Conservation (phyloP, 768 basidiomycete species). For the Suillus plorans region DNA sequence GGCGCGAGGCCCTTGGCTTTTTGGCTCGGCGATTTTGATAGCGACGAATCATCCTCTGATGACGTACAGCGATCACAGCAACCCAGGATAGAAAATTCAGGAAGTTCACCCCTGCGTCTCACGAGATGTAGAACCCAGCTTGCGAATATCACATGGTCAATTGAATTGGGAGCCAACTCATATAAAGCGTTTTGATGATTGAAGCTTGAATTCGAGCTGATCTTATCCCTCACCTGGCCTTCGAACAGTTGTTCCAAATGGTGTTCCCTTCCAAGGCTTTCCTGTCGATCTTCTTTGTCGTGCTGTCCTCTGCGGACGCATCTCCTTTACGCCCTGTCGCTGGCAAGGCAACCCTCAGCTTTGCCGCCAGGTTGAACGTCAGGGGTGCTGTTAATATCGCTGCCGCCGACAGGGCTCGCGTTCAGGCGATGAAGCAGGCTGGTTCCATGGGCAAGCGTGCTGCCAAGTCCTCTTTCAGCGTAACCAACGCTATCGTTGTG, state of each 20-base stretch:
- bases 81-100: background rate
- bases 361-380: conserved; percentile 15
- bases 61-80: background rate
- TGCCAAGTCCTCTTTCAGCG: background rate
- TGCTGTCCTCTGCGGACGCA: conserved; percentile 13
- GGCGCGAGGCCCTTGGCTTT: background rate
- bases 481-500: conserved; percentile 20
- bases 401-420: conserved; percentile 22
- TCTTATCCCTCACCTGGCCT: background rate
- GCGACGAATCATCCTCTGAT: background rate
- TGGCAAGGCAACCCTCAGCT: conserved; percentile 14
- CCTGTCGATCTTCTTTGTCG: conserved; percentile 14
- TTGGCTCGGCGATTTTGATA: background rate
- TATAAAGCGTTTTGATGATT: conserved; percentile 1
- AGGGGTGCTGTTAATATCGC: conserved; percentile 12
- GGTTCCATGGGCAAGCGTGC: conserved; percentile 9
- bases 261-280: conserved; percentile 15
- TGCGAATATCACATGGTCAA: conserved; percentile 1
- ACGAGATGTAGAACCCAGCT: background rate
- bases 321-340: conserved; percentile 10
- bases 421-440: conserved; percentile 10
- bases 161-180: background rate
- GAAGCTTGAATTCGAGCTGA: conserved; percentile 1
- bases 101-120: background rate
- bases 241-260: conserved; percentile 17